phyloP scores from a whole-genome alignment of 768 basidiomycete species.

The Pleurotus cornucopiae region DNA sequence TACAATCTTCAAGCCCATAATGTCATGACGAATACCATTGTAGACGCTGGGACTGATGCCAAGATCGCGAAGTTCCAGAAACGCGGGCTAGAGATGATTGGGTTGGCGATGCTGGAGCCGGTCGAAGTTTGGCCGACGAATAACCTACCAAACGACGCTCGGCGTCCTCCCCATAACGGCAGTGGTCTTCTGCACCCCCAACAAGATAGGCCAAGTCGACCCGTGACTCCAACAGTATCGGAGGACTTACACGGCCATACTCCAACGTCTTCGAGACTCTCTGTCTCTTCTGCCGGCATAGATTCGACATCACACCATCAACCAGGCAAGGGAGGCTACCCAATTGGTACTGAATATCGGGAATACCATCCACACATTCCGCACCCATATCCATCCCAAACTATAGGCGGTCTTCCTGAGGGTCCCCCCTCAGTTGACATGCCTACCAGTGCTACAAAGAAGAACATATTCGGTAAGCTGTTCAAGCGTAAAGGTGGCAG shows the following conservation, averaged over 20 bases:
- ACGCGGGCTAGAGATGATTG: slow-evolving; percentile 73
- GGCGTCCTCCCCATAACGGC: neutral
- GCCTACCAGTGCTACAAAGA: slow-evolving; percentile 31
- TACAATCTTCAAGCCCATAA: slow-evolving; percentile 89
- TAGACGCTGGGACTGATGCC: slow-evolving; percentile 86
- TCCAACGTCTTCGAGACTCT: slow-evolving; percentile 9
- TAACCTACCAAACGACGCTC: neutral
- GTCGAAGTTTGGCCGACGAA: slow-evolving; percentile 62
- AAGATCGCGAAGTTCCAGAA: slow-evolving; percentile 76
- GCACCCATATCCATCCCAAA: slow-evolving; percentile 9
- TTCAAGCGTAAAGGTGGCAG: slow-evolving; percentile 54
- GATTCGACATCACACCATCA: slow-evolving; percentile 7
- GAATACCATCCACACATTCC: slow-evolving; percentile 8
- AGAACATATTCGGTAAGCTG: slow-evolving; percentile 64
- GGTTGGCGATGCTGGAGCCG: slow-evolving; percentile 75
- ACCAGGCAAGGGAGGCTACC: too few relatives aligned
- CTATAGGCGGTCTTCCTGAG: neutral
- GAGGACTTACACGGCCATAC: slow-evolving; percentile 7
- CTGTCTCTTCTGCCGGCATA: slow-evolving; percentile 5
- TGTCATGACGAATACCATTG: slow-evolving; percentile 79
- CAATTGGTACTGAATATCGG: neutral
- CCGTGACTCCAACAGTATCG: neutral
- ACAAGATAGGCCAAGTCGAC: slow-evolving; percentile 2
- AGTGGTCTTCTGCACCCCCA: neutral
- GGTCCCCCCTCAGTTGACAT: slow-evolving; percentile 1